Conservation (phyloP, 805 yeast genomes). For the Hanseniaspora clermontiae region DNA sequence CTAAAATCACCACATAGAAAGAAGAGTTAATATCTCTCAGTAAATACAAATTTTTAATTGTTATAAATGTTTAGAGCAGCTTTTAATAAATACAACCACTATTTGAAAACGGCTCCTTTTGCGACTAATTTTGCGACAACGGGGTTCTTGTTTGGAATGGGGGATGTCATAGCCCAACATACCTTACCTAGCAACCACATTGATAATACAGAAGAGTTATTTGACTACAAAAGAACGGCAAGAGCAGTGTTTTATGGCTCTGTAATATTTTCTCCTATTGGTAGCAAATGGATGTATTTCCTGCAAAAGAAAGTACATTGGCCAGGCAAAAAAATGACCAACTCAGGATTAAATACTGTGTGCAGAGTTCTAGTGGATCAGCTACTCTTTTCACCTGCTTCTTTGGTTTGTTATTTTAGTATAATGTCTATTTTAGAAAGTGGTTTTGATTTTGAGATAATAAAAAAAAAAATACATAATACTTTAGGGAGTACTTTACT, state of each 20-base stretch:
- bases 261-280: constrained; percentile 61
- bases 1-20: no score
- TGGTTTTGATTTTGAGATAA: constrained; percentile 29
- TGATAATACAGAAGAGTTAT: constrained; percentile 18
- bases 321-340: constrained; percentile 23
- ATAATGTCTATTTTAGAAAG: constrained; percentile 58
- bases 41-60: no score
- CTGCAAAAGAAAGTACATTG: constrained; percentile 33
- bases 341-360: constrained; percentile 28
- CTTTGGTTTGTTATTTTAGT: constrained; percentile 58
- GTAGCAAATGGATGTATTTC: constrained; percentile 53
- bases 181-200: constrained; percentile 18
- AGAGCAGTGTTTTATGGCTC: constrained; percentile 65
- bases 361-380: constrained; percentile 61
- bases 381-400: constrained; percentile 60
- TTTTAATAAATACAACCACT: neutral
- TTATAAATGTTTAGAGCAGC: neutral
- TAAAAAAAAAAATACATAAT: constrained; percentile 40
- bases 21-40: no score
- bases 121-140: constrained; percentile 42
- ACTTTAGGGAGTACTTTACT: constrained; percentile 43
- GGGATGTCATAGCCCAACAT: constrained; percentile 61
- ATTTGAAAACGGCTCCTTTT: neutral
- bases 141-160: constrained; percentile 56
- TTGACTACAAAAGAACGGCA: constrained; percentile 43